Base-by-base conservation (phyloP, 2,329 filamentous ascomycete species). In the Epicoccum sorghinum region DNA sequence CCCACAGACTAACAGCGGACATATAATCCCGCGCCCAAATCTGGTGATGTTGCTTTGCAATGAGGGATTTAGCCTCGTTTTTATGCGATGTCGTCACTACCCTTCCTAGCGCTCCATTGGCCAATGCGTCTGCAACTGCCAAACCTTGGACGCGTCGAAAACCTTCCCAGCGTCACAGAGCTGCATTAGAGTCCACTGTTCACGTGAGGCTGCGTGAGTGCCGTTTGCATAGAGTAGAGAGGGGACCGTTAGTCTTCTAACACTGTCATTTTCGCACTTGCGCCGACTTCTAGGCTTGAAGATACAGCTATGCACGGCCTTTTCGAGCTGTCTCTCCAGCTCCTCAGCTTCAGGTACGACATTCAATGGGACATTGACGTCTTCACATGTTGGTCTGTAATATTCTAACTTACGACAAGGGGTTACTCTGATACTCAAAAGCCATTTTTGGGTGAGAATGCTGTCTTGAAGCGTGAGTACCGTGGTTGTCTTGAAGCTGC, bases 281-380 rank as follows among this genome's bases (percentile, higher is more conserved):
- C n/a, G 45, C 22, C 18, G 14, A 27, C 22, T 13, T 37, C 13
- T 33, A 10, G 9, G 36, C 30, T 41, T n/a, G 7, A 30, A 35
- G 12, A 40, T 33, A 35, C 52, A 60, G 42, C 36, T 51, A 68
- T 68, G 65, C 64, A 58, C 47, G 65, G 65, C 30, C 52, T 68
- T 7, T 42, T 67, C 29, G 64, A 65, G 57, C 58, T 67, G 33
- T 65, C 65, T 10, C 41, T 68, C 47, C 64, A 67, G 58, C 59
- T 67, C 12, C 58, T 68, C 48, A 60, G 59, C 40, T 62, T 58
- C 58, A 49, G 58, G 65, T 68, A 51, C 43, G 64, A 57, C 35
- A 52, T 6, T 32, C 24, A 9, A 7, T 9, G 27, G 27, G 47
- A 22, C 22, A 51, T 24, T 38, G 9, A 6, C 4, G n/a, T 5